Conservation (phyloP, 2,329 filamentous ascomycete species). For the Pseudophaeomoniella oleicola region DNA sequence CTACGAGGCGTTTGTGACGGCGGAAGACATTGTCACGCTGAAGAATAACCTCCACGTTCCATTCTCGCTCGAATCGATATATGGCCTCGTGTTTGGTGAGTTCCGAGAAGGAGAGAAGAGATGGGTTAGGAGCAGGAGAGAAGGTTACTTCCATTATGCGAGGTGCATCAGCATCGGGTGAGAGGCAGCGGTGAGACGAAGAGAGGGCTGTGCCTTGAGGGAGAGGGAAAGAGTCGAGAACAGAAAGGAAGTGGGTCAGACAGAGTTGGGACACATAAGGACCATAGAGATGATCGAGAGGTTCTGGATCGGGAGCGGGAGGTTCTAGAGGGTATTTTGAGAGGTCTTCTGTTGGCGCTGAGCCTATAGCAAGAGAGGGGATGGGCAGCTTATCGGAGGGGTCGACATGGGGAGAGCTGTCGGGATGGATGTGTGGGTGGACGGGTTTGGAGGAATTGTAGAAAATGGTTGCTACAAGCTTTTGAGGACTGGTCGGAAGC, state of each 20-base stretch:
- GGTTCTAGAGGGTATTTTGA: conserved; percentile 40
- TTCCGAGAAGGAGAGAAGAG: conserved; percentile 43
- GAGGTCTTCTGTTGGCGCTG: conserved; percentile 35
- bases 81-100: conserved; percentile 68
- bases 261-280: conserved; percentile 39
- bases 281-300: conserved; percentile 40
- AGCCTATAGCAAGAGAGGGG: conserved; percentile 27
- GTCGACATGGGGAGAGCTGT: conserved; percentile 22
- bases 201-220: conserved; percentile 22
- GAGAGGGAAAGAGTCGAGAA: conserved; percentile 32
- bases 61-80: conserved; percentile 72
- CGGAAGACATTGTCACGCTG: conserved; percentile 61
- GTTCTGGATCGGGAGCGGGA: conserved; percentile 37
- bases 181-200: conserved; percentile 32
- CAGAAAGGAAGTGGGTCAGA: conserved; percentile 40
- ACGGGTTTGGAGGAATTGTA: conserved; percentile 29
- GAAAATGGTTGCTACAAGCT: conserved; percentile 33
- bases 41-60: conserved; percentile 74
- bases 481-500: conserved; percentile 23
- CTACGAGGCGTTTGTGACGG: conserved; percentile 68
- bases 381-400: conserved; percentile 24
- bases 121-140: conserved; percentile 31
- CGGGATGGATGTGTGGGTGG: conserved; percentile 32
- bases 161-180: conserved; percentile 21
- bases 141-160: conserved; percentile 39